These are phyloP conservation scores for Russula foetens DNA, from an alignment of 768 basidiomycete species.

Conservation along the genomic window DNA sequence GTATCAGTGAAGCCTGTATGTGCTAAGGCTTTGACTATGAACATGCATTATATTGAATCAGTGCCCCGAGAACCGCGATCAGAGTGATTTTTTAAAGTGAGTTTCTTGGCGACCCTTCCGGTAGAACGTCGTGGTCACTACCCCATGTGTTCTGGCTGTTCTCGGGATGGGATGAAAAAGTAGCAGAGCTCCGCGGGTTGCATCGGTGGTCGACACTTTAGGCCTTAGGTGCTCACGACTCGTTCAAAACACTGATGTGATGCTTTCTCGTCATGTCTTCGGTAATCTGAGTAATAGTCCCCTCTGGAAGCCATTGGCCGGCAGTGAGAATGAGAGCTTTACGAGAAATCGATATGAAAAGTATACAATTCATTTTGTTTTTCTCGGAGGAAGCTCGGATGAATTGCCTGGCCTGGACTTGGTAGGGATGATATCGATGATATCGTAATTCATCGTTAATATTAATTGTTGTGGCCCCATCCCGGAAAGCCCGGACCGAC, in stretches of 20 bases:
- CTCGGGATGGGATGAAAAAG: not conserved
- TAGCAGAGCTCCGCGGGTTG: not conserved
- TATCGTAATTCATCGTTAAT: too few species aligned
- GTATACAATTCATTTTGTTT: too few species aligned
- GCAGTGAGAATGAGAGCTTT: too few species aligned
- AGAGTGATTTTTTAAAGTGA: not conserved
- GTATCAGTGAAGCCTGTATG: conserved; percentile 15
- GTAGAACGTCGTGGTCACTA: not conserved
- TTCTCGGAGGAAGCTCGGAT: too few species aligned
- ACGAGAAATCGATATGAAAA: too few species aligned
- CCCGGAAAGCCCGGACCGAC: too few species aligned
- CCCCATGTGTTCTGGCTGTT: not conserved
- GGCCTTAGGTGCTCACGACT: too few species aligned
- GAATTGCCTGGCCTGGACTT: too few species aligned
- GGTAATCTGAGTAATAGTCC: too few species aligned
- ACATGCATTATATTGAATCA: not conserved
- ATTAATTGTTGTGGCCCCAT: too few species aligned
- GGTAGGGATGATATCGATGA: too few species aligned
- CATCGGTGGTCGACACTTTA: not conserved
- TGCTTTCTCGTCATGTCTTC: not conserved
- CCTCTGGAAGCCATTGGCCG: too few species aligned
- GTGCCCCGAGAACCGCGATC: not conserved
- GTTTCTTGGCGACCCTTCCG: not conserved
- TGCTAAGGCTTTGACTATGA: not conserved
- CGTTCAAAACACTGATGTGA: not conserved